phyloP scores from a whole-genome alignment of 2,329 filamentous ascomycete species.

The Phoma sp. region DNA sequence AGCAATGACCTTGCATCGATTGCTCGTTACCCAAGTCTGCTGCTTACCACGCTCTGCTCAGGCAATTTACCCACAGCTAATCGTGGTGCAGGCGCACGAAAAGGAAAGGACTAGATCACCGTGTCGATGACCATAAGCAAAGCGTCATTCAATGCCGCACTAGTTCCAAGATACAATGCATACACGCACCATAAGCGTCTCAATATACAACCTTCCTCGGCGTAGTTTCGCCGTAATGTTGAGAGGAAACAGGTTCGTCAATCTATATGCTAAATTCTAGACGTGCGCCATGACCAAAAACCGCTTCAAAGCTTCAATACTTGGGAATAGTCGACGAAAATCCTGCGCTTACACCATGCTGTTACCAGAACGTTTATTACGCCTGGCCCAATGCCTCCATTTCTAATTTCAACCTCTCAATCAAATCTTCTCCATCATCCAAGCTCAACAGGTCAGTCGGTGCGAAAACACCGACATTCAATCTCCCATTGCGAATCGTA shows the following conservation, averaged over 20 bases:
- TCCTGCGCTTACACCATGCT: no score
- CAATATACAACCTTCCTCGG: no score
- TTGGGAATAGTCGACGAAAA: no score
- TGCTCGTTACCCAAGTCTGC: background rate
- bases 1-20: constrained; percentile 59
- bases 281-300: background rate
- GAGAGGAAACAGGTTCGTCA: background rate
- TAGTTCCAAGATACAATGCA: no score
- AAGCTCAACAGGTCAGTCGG: constrained; percentile 54
- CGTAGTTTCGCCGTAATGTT: no score
- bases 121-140: no score
- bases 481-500: constrained; percentile 55
- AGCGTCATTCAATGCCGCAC: background rate
- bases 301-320: background rate
- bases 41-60: constrained; percentile 33
- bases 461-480: constrained; percentile 64
- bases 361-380: no score
- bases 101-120: constrained; percentile 11
- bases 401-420: background rate
- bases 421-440: constrained; percentile 38
- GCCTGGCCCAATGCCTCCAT: background rate
- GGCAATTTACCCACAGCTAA: constrained; percentile 33
- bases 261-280: background rate
- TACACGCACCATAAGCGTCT: no score
- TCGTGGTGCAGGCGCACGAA: constrained; percentile 25